Evolutionary conservation across 2,329 filamentous ascomycete genomes (phyloP), one percentile per base, ranked within the genome.

Genomic region (Cadophora gregata): DNA sequence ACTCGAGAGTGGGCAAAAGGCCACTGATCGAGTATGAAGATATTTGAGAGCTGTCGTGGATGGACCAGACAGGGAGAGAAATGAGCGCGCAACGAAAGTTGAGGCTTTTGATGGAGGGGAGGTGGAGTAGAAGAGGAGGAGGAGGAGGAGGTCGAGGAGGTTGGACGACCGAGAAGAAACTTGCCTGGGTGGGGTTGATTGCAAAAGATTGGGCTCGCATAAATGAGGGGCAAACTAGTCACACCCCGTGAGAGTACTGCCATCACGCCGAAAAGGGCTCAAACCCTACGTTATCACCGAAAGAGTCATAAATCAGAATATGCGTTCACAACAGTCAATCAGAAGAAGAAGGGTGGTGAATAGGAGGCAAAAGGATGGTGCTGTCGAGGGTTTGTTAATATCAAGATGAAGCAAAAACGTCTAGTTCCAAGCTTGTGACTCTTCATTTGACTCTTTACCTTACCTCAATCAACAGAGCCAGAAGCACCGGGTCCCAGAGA

Each of bases 41-140:
- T 69, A 74, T 72, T 70, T 74, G 71, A 59, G 63, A 66, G 64
- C 70, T 75, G 74, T 67, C 71, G 67, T 73, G 73, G 71, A 66
- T 53, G 61, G 67, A 67, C 69, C 71, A 68, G 72, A 74, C 73
- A 71, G 68, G n/a, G 65, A 66, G 59, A 70, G 56, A 56, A n/a
- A 2, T 74, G 71, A 73, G 62, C 68, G 67, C 70, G 69, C 69
- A 73, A 67, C 64, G 71, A 71, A 74, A 73, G 71, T 68, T 63
- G 63, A 64, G 67, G 62, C 69, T 73, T 73, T 73, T 68, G 67
- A 62, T 56, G 66, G 66, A 67, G 69, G 67, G 63, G 64, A 61
- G 65, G 59, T 65, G 63, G 67, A 71, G 70, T 59, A 65, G 59
- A 59, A 69, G 66, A 45, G 53, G 67, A 53, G 62, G 59, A 25